These are phyloP conservation scores for Acanthamoeba healyi DNA, from an alignment of 208 protist species.

Conservation along the genomic window DNA sequence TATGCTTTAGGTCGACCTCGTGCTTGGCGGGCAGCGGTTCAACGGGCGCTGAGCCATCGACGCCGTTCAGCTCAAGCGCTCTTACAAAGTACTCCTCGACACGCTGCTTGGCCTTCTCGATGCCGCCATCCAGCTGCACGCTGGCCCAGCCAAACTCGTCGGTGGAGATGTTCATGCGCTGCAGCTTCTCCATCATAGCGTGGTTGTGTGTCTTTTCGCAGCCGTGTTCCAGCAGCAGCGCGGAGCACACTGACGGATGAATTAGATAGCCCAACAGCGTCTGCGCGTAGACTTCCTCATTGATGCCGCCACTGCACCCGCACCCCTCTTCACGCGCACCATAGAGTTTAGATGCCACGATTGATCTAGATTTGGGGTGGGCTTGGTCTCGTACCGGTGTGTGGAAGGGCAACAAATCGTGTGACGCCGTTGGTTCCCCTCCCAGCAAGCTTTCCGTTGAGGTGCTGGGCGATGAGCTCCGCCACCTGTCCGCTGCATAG, in stretches of 20 bases:
- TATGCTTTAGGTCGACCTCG: not conserved
- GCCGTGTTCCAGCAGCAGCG: slow-evolving; percentile 83
- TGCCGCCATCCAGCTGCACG: slow-evolving; percentile 50
- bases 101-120: not conserved
- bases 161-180: not conserved
- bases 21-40: not conserved
- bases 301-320: slow-evolving; percentile 54
- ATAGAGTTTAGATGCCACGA: not conserved
- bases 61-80: not conserved
- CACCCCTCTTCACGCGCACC: slow-evolving; percentile 52
- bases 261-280: slow-evolving; percentile 75
- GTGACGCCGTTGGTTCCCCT: not conserved
- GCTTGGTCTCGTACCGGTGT: slow-evolving; percentile 72
- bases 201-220: slow-evolving; percentile 85
- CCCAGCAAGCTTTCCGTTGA: not conserved
- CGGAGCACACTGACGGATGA: slow-evolving; percentile 45
- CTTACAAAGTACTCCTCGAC: slow-evolving; percentile 43
- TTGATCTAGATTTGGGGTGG: too few species aligned
- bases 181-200: slow-evolving; percentile 42
- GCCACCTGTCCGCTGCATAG: slow-evolving; percentile 74
- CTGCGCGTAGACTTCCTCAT: slow-evolving; percentile 26
- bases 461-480: slow-evolving; percentile 2
- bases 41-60: not conserved
- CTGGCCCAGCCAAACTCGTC: slow-evolving; percentile 23
- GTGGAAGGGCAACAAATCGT: slow-evolving; percentile 66